These are phyloP conservation scores for Diaporthe sp. DNA, from an alignment of 2,329 filamentous ascomycete genomes.

Conservation along the genomic window DNA sequence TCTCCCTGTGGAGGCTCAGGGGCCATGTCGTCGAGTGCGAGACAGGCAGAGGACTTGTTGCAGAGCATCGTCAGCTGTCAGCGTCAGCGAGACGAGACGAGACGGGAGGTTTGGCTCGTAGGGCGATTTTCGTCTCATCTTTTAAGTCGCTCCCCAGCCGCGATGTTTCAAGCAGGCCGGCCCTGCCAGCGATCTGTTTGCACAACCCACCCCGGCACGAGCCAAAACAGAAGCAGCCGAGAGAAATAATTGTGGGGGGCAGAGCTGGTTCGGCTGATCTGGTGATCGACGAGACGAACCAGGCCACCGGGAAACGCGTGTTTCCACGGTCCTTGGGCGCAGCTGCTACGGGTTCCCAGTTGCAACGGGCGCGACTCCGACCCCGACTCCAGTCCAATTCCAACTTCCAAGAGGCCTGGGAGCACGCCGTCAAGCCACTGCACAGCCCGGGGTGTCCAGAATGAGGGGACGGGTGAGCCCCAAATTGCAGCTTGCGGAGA, in stretches of 20 bases:
- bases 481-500: constrained; percentile 27
- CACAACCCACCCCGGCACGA: constrained; percentile 11
- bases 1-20: constrained; percentile 34
- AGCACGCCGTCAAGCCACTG: constrained; percentile 18
- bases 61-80: constrained; percentile 39
- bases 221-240: constrained; percentile 7
- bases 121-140: constrained; percentile 40
- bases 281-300: constrained; percentile 36
- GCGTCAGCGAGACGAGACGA: constrained; percentile 29
- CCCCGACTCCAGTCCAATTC: neutral
- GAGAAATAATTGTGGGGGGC: constrained; percentile 9
- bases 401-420: constrained; percentile 7
- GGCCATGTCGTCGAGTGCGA: constrained; percentile 13
- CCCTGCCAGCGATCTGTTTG: constrained; percentile 30
- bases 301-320: constrained; percentile 30
- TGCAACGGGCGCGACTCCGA: neutral
- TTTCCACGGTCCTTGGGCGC: neutral
- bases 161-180: constrained; percentile 39
- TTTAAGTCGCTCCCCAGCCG: constrained; percentile 32
- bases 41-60: constrained; percentile 16
- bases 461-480: constrained; percentile 19
- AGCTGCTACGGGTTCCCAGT: neutral
- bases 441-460: constrained; percentile 25
- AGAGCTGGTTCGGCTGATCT: constrained; percentile 28
- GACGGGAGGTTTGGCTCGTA: constrained; percentile 22